Conservation (phyloP, 73 alveolate species). For the Strombidium stylifer region DNA sequence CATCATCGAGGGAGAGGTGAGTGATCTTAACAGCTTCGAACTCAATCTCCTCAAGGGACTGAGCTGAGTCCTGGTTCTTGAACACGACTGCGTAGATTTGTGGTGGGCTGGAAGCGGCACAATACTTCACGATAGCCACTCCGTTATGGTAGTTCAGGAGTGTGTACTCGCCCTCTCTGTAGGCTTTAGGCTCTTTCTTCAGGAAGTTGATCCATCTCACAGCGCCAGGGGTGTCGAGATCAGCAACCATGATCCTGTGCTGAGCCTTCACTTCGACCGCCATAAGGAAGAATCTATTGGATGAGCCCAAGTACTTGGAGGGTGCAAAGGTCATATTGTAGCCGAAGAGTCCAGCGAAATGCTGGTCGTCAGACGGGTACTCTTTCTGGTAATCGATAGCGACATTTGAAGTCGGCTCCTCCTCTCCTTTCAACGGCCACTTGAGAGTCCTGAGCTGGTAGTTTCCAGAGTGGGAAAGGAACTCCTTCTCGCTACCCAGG, state of each 20-base stretch:
- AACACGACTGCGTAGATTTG: not conserved
- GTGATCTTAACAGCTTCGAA: not conserved
- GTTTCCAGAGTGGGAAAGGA: slow-evolving; percentile 36
- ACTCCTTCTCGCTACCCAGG: slow-evolving; percentile 30
- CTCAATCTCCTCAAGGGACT: not conserved
- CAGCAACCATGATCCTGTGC: slow-evolving; percentile 10
- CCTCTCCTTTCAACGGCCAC: slow-evolving; percentile 10
- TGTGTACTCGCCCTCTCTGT: slow-evolving; percentile 17
- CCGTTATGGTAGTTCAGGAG: too few species aligned
- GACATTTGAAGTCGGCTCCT: not conserved
- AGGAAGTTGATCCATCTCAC: slow-evolving; percentile 17
- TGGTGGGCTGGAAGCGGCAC: not conserved
- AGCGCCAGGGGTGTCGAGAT: slow-evolving; percentile 3
- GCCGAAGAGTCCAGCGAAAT: slow-evolving; percentile 52
- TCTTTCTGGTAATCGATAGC: slow-evolving; percentile 8
- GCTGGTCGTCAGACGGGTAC: slow-evolving; percentile 10
- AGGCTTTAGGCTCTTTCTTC: not conserved
- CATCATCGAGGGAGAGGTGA: not conserved
- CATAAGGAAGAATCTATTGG: not conserved
- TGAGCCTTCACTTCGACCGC: not conserved
- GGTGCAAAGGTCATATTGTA: slow-evolving; percentile 8
- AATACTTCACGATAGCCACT: slow-evolving; percentile 9
- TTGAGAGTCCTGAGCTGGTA: slow-evolving; percentile 8
- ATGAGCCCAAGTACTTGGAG: slow-evolving; percentile 5
- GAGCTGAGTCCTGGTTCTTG: not conserved